Conservation (phyloP, 1,284 basidiomycete species). For the Melanopsichium pennsylvanicum region DNA sequence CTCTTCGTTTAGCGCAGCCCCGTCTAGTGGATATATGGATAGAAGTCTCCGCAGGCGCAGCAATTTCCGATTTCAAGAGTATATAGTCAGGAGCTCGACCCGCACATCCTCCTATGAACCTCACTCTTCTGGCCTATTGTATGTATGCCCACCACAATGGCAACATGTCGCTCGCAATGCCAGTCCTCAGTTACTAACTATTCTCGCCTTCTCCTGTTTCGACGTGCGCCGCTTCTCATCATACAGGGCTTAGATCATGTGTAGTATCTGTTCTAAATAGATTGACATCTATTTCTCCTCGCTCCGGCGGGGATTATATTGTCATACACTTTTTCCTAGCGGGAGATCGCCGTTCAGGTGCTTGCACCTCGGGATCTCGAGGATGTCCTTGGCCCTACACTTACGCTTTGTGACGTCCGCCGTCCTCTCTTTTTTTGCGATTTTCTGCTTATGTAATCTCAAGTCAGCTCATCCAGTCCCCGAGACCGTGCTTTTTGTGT, state of each 20-base stretch:
- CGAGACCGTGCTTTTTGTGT: neutral
- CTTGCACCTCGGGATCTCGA: constrained; percentile 45
- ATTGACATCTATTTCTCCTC: constrained; percentile 54
- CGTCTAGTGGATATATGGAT: too few relatives aligned
- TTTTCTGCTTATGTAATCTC: constrained; percentile 27
- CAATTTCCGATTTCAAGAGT: constrained; percentile 2
- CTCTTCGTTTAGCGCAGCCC: neutral
- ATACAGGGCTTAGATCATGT: constrained; percentile 58
- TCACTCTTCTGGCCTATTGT: constrained; percentile 55
- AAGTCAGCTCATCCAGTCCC: neutral
- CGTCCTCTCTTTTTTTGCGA: constrained; percentile 36
- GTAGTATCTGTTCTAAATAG: constrained; percentile 61
- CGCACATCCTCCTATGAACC: constrained; percentile 14
- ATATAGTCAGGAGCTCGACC: constrained; percentile 24
- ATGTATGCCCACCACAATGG: constrained; percentile 15
- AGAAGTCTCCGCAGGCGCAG: constrained; percentile 3
- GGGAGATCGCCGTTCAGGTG: constrained; percentile 41
- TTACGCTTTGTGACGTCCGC: constrained; percentile 51
- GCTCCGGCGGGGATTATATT: constrained; percentile 47
- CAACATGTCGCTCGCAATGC: neutral
- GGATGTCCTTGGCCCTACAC: constrained; percentile 57
- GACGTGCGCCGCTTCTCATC: constrained; percentile 1
- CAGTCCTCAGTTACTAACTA: constrained; percentile 11
- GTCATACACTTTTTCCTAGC: constrained; percentile 51
- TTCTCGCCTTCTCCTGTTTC: neutral